Conservation (phyloP, 768 basidiomycete species). For the Termitomyces heimii region DNA sequence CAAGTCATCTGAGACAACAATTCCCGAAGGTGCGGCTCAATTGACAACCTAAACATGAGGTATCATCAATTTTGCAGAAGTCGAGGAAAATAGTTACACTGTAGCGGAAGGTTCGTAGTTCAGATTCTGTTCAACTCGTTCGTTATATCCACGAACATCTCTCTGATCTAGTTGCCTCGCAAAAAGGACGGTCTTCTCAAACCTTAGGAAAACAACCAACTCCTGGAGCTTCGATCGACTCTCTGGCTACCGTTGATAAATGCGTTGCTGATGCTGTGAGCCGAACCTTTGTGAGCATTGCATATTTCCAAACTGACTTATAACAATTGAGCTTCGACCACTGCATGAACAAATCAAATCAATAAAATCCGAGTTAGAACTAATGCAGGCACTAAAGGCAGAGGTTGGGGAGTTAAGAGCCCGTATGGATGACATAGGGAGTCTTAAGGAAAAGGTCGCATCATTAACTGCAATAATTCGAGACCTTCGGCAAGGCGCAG, state of each 20-base stretch:
- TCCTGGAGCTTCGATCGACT: constrained; percentile 13
- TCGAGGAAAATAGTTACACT: constrained; percentile 11
- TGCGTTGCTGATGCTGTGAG: constrained; percentile 29
- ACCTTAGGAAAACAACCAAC: background rate
- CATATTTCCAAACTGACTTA: background rate
- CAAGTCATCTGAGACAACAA: constrained; percentile 49
- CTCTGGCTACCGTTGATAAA: constrained; percentile 20
- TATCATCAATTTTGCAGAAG: constrained; percentile 2
- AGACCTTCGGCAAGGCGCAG: constrained; percentile 20
- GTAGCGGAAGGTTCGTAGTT: constrained; percentile 2
- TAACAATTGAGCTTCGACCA: constrained; percentile 37
- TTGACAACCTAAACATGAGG: background rate
- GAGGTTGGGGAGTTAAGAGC: constrained; percentile 27
- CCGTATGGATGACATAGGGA: constrained; percentile 26
- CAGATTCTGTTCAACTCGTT: background rate
- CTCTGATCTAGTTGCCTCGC: background rate
- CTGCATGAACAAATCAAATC: constrained; percentile 43
- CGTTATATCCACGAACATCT: background rate
- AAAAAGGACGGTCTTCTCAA: background rate
- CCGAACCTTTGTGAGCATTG: background rate
- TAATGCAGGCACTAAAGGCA: constrained; percentile 25
- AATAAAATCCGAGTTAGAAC: constrained; percentile 39
- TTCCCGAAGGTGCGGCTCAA: constrained; percentile 33
- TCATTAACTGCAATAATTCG: constrained; percentile 24
- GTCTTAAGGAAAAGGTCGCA: constrained; percentile 31